Percentiles rank a stretch among this genome's conserved stretches.
Conservation (phyloP, 75 land plant genomes). For the Pinus albicaulis region DNA sequence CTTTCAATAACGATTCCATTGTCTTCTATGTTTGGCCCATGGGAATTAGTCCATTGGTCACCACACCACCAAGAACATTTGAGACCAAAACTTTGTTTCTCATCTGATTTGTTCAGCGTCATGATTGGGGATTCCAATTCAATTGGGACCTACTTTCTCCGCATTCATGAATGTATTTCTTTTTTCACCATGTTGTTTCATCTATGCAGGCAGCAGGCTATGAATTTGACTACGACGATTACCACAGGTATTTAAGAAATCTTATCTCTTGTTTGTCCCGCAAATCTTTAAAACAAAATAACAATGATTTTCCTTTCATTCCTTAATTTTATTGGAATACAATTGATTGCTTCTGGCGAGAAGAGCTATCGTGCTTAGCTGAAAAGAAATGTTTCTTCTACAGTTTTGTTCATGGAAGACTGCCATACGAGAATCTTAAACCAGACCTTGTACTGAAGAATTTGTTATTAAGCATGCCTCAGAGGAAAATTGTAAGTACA, state of each 20-base stretch:
- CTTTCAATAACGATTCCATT: too few species aligned
- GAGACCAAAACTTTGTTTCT: neutral
- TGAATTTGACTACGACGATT: slow-evolving; percentile 83
- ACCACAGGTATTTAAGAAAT: slow-evolving; percentile 52
- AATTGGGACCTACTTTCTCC: too few species aligned
- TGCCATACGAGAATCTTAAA: slow-evolving; percentile 74
- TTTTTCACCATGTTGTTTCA: neutral
- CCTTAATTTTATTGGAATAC: neutral
- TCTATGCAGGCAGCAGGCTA: slow-evolving; percentile 73
- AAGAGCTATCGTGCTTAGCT: neutral
- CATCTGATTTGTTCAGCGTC: neutral
- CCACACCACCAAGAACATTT: neutral
- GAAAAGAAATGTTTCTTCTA: neutral
- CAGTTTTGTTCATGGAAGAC: slow-evolving; percentile 74
- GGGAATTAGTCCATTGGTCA: neutral
- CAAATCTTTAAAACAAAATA: too few species aligned
- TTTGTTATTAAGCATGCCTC: slow-evolving; percentile 61
- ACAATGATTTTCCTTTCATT: neutral
- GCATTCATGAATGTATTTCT: neutral
- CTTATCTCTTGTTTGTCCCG: neutral
- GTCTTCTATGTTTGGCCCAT: too few species aligned
- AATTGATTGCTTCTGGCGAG: neutral
- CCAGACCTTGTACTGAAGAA: slow-evolving; percentile 68
- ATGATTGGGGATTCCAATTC: too few species aligned
- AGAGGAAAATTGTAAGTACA: slow-evolving; percentile 65